A percentile compares a stretch with the other conserved stretches of the same genome.
phyloP scores from a whole-genome alignment of 2,329 filamentous ascomycete species.

The Neonectria neomacrospora region DNA sequence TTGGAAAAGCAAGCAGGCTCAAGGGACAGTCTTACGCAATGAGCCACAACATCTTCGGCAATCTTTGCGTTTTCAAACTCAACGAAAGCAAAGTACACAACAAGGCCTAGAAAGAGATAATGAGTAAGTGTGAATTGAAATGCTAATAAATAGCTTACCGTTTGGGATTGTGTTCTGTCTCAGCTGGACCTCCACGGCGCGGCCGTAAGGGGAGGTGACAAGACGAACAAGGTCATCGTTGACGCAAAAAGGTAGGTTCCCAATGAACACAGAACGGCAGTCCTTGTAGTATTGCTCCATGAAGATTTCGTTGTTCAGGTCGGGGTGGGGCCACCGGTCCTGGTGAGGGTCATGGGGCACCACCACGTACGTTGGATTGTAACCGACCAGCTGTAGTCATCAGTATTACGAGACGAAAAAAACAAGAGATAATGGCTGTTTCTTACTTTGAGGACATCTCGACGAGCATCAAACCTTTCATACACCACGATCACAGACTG shows the following conservation, averaged over 20 bases:
- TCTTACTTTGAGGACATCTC: conserved; percentile 62
- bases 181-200: conserved; percentile 43
- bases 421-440: neutral
- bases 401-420: neutral
- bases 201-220: conserved; percentile 53
- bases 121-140: conserved; percentile 28
- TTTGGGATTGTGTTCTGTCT: conserved; percentile 8
- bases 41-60: neutral
- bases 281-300: conserved; percentile 55
- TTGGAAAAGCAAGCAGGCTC: neutral
- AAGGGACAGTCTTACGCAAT: conserved; percentile 2
- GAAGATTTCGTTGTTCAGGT: conserved; percentile 12
- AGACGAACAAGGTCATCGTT: conserved; percentile 51
- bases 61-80: conserved; percentile 37
- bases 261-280: conserved; percentile 60
- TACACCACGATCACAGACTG: conserved; percentile 61
- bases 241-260: conserved; percentile 54
- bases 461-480: conserved; percentile 60
- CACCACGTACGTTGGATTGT: conserved; percentile 17
- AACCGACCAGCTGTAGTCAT: conserved; percentile 5
- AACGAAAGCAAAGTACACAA: conserved; percentile 51
- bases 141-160: conserved; percentile 26
- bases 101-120: conserved; percentile 21
- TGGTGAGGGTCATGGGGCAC: conserved; percentile 27
- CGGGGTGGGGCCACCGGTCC: conserved; percentile 12